A percentile compares a stretch with the other conserved stretches of the same genome.
phyloP scores from a whole-genome alignment of 2,329 filamentous ascomycete species.

The Aspergillus floridensis region DNA sequence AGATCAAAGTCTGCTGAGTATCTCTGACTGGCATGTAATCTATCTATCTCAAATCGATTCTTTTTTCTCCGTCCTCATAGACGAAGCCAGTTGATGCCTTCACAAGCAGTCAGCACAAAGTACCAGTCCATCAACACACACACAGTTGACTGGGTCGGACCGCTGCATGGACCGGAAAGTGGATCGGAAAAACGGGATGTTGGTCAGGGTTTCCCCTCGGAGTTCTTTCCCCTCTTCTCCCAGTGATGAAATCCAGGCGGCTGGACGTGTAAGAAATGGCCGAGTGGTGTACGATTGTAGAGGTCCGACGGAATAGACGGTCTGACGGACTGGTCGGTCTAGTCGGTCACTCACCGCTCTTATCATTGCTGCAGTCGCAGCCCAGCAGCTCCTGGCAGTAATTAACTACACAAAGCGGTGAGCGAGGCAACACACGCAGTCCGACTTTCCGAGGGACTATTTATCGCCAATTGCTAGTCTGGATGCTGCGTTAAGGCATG shows the following conservation, averaged over 20 bases:
- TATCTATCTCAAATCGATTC: not conserved
- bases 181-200: slow-evolving; percentile 24
- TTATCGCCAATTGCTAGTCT: too few species aligned
- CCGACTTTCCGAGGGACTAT: too few species aligned
- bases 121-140: not conserved
- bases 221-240: not conserved
- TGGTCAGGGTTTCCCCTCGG: slow-evolving; percentile 8
- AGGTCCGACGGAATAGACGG: not conserved
- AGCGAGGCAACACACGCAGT: not conserved
- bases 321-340: not conserved
- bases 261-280: slow-evolving; percentile 16
- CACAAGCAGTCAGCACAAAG: not conserved
- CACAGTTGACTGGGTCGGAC: slow-evolving; percentile 34
- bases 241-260: slow-evolving; percentile 12
- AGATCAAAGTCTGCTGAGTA: not conserved
- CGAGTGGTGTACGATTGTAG: not conserved
- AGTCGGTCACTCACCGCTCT: not conserved
- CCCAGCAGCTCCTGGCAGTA: slow-evolving; percentile 1
- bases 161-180: slow-evolving; percentile 37
- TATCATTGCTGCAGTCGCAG: not conserved
- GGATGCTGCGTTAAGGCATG: not conserved
- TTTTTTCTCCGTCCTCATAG: not conserved
- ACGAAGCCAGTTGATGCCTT: not conserved
- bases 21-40: not conserved
- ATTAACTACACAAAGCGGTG: not conserved